Conservation (phyloP, 768 basidiomycete genomes). For the Termitomyces sp. region DNA sequence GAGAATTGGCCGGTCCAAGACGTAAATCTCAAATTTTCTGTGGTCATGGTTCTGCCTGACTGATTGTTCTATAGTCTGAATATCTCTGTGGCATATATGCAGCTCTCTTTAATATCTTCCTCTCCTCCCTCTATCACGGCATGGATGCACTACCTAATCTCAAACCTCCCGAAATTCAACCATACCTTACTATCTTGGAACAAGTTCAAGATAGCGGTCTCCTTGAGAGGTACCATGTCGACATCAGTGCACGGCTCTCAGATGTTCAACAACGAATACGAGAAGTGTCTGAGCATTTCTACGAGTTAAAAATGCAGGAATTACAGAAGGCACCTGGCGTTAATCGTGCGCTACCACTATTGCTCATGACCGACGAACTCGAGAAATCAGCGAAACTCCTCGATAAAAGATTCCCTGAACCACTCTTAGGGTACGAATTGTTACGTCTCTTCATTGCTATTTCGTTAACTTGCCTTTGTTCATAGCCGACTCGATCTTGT, state of each 20-base stretch:
- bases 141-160: conserved; percentile 73
- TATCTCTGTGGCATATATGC: conserved; percentile 64
- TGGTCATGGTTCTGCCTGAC: conserved; percentile 3
- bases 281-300: conserved; percentile 54
- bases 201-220: conserved; percentile 65
- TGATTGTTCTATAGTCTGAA: conserved; percentile 43
- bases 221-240: conserved; percentile 68
- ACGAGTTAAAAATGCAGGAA: conserved; percentile 56
- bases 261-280: conserved; percentile 67
- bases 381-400: conserved; percentile 81
- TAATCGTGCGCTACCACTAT: conserved; percentile 73
- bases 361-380: conserved; percentile 83
- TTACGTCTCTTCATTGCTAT: neutral
- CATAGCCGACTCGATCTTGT: conserved; percentile 69
- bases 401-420: conserved; percentile 83
- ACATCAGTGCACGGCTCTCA: conserved; percentile 56
- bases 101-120: conserved; percentile 78
- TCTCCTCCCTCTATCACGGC: conserved; percentile 77
- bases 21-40: conserved; percentile 42
- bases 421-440: conserved; percentile 63
- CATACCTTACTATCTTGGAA: conserved; percentile 63
- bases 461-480: neutral
- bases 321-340: conserved; percentile 67
- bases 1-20: conserved; percentile 79
- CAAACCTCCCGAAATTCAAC: conserved; percentile 64